phyloP scores from a whole-genome alignment of 1,139 yeast species.

The Suhomyces bokatorum region DNA sequence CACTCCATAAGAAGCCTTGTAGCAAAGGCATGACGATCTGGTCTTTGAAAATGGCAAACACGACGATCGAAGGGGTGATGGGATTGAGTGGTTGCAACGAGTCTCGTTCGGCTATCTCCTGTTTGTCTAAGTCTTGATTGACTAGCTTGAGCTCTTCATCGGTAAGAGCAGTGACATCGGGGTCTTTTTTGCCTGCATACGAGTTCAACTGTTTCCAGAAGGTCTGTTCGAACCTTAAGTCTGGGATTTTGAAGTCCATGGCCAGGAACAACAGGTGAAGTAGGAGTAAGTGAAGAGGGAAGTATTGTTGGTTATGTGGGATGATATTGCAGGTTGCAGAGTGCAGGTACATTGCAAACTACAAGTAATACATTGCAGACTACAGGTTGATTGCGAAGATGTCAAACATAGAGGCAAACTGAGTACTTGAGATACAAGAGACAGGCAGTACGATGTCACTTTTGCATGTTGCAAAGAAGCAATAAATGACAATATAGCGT shows the following conservation, averaged over 20 bases:
- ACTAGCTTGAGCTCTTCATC: conserved; percentile 27
- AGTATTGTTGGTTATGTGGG: background rate
- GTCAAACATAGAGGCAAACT: no score
- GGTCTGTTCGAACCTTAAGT: conserved; percentile 63
- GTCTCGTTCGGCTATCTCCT: conserved; percentile 22
- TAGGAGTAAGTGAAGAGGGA: background rate
- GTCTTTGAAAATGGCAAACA: conserved; percentile 61
- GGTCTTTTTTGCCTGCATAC: conserved; percentile 27
- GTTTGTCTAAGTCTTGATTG: conserved; percentile 25
- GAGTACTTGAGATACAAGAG: no score
- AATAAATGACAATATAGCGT: no score
- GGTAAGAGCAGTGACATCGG: conserved; percentile 15
- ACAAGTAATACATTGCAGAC: no score
- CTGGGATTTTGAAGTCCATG: conserved; percentile 50
- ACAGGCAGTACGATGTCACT: no score
- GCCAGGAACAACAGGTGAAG: background rate
- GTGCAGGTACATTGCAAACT: no score
- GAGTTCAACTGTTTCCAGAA: conserved; percentile 50
- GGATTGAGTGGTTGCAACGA: conserved; percentile 7
- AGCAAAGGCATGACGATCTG: conserved; percentile 67
- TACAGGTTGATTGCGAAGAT: background rate
- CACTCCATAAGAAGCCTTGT: conserved; percentile 46
- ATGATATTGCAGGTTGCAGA: background rate
- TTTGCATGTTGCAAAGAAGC: no score
- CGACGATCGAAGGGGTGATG: conserved; percentile 49